Conservation (phyloP, 1,284 basidiomycete genomes). For the Sparassis latifolia region DNA sequence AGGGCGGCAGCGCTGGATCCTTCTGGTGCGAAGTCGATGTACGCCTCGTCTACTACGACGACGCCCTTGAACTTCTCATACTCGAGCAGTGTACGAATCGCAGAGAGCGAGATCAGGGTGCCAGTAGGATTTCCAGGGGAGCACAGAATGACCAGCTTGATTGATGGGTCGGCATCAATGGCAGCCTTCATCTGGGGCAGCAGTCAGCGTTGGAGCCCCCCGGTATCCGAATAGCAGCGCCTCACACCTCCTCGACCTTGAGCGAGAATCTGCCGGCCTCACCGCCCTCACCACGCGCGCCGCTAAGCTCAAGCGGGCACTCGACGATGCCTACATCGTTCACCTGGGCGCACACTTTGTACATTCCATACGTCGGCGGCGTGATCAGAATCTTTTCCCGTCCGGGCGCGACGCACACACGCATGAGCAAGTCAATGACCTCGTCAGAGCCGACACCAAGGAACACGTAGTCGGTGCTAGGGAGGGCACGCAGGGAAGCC, state of each 20-base stretch:
- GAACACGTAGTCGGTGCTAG: slow-evolving; percentile 73
- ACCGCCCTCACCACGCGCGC: slow-evolving; percentile 55
- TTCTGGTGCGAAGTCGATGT: slow-evolving; percentile 85
- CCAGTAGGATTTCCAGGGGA: slow-evolving; percentile 98
- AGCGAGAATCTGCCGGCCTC: slow-evolving; percentile 76
- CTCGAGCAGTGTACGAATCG: slow-evolving; percentile 71
- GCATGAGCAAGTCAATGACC: slow-evolving; percentile 91
- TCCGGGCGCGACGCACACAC: slow-evolving; percentile 81
- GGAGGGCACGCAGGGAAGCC: slow-evolving; percentile 64
- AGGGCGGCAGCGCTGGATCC: slow-evolving; percentile 65
- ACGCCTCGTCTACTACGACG: slow-evolving; percentile 94
- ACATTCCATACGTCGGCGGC: slow-evolving; percentile 99
- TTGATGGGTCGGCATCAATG: slow-evolving; percentile 59
- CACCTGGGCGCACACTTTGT: slow-evolving; percentile 89
- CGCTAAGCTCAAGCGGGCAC: slow-evolving; percentile 67
- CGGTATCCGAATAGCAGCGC: neutral
- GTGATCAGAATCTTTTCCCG: slow-evolving; percentile 80
- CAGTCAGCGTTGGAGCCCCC: neutral
- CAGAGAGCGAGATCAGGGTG: slow-evolving; percentile 73
- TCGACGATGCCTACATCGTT: slow-evolving; percentile 88
- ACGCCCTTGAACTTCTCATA: slow-evolving; percentile 85
- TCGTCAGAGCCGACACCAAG: slow-evolving; percentile 97
- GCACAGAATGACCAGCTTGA: slow-evolving; percentile 93
- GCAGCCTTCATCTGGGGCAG: slow-evolving; percentile 62
- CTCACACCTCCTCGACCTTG: slow-evolving; percentile 66